Percentiles rank a stretch among this genome's conserved stretches.
Conservation (phyloP, 2,329 filamentous ascomycete species). For the Furcasterigmium sp. region DNA sequence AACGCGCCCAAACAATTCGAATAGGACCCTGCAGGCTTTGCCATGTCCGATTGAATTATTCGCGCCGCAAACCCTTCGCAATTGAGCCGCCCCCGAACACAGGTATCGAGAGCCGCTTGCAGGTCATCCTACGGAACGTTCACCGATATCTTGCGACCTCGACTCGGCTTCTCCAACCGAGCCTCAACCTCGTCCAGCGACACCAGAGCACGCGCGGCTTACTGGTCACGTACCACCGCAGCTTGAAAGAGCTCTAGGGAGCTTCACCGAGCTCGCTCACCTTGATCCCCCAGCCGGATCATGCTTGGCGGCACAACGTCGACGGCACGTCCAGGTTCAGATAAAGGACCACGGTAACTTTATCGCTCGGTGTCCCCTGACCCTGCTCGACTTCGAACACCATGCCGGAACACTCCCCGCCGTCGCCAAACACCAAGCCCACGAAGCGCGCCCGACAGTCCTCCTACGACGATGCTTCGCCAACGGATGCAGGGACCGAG, state of each 20-base stretch:
- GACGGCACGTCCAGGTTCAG: background rate
- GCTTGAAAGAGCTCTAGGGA: background rate
- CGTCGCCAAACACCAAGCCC: constrained; percentile 45
- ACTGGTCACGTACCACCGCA: background rate
- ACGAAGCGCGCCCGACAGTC: constrained; percentile 53
- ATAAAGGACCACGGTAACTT: background rate
- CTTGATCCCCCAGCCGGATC: background rate
- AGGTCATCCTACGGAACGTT: no score
- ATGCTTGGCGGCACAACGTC: background rate
- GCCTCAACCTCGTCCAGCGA: background rate
- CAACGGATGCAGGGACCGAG: constrained; percentile 27
- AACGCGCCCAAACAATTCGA: no score
- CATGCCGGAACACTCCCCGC: constrained; percentile 43
- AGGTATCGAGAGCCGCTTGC: no score
- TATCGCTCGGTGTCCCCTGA: background rate
- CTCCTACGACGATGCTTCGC: constrained; percentile 43
- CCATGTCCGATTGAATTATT: no score
- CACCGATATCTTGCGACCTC: no score
- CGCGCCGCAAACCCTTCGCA: no score
- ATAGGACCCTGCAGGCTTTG: no score
- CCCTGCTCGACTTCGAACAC: constrained; percentile 4
- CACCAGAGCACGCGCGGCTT: background rate
- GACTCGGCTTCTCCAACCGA: background rate
- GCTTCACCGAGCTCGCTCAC: background rate
- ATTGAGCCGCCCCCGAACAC: no score